Evolutionary conservation across 495 filamentous ascomycete species (phyloP).

Genomic region (Pseudomonodictys pantanalensis): DNA sequence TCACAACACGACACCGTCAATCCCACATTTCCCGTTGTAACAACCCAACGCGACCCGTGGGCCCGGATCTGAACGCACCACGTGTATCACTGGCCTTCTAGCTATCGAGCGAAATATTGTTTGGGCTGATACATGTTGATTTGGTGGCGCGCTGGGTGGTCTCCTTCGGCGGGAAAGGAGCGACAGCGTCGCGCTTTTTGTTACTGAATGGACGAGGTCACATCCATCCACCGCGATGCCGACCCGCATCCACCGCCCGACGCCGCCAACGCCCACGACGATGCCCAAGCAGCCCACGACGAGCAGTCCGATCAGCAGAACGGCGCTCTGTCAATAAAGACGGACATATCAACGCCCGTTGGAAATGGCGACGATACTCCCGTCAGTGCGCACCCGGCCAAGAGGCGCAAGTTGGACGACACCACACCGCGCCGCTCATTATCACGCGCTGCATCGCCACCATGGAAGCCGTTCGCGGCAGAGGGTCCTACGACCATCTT

Average conservation of each 20-base stretch:
- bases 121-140: slow-evolving; percentile 57
- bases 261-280: slow-evolving; percentile 9
- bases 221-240: slow-evolving; percentile 19
- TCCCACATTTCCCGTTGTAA: slow-evolving; percentile 42
- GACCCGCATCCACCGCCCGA: slow-evolving; percentile 11
- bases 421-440: slow-evolving; percentile 48
- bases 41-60: slow-evolving; percentile 22
- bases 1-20: slow-evolving; percentile 23
- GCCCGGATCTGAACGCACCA: slow-evolving; percentile 54
- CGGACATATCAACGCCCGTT: slow-evolving; percentile 10
- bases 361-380: slow-evolving; percentile 34
- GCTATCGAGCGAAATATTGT: slow-evolving; percentile 65
- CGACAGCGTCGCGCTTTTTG: slow-evolving; percentile 3
- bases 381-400: slow-evolving; percentile 59
- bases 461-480: slow-evolving; percentile 86
- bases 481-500: slow-evolving; percentile 82
- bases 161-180: slow-evolving; percentile 20
- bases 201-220: slow-evolving; percentile 20
- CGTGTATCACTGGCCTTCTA: slow-evolving; percentile 49
- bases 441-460: slow-evolving; percentile 66
- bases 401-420: slow-evolving; percentile 68
- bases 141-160: slow-evolving; percentile 67
- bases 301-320: neutral
- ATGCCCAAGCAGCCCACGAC: slow-evolving; percentile 6
- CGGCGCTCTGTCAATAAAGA: slow-evolving; percentile 2